phyloP scores from a whole-genome alignment of 768 basidiomycete genomes.

The Leccinum aurantiacum region DNA sequence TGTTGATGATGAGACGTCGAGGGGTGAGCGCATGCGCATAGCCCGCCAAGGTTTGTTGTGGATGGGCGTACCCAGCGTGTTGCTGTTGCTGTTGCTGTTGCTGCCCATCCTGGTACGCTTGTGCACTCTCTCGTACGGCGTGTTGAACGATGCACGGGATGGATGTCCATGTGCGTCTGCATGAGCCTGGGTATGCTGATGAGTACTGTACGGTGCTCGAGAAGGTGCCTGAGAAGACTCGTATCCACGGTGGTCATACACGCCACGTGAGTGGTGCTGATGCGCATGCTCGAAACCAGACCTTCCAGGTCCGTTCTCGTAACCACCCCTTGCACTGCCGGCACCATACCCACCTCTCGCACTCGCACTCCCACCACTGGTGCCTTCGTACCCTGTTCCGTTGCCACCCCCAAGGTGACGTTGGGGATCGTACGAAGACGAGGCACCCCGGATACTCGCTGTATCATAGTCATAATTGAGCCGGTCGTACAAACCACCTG shows the following conservation, averaged over 20 bases:
- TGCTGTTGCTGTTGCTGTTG: constrained; percentile 22
- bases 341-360: constrained; percentile 26
- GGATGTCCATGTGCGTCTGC: constrained; percentile 21
- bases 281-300: constrained; percentile 25
- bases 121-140: constrained; percentile 29
- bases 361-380: constrained; percentile 10
- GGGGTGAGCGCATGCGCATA: constrained; percentile 21
- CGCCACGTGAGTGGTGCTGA: constrained; percentile 28
- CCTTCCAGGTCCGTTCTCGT: constrained; percentile 21
- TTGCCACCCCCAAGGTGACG: constrained; percentile 13
- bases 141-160: constrained; percentile 20
- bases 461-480: constrained; percentile 23
- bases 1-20: constrained; percentile 22
- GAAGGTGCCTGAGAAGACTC: constrained; percentile 24
- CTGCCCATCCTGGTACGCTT: constrained; percentile 26
- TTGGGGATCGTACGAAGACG: constrained; percentile 23
- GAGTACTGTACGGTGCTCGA: constrained; percentile 21
- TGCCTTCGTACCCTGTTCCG: constrained; percentile 18
- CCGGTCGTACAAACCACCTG: constrained; percentile 24
- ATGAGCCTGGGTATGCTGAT: constrained; percentile 19
- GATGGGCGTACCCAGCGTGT: constrained; percentile 23
- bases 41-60: constrained; percentile 19
- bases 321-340: constrained; percentile 17
- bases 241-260: constrained; percentile 30
- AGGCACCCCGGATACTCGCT: constrained; percentile 12